A percentile compares a stretch with the other conserved stretches of the same genome.
These are phyloP conservation scores for Boletellus emodensis DNA, from an alignment of 768 basidiomycete genomes.

Conservation along the genomic window DNA sequence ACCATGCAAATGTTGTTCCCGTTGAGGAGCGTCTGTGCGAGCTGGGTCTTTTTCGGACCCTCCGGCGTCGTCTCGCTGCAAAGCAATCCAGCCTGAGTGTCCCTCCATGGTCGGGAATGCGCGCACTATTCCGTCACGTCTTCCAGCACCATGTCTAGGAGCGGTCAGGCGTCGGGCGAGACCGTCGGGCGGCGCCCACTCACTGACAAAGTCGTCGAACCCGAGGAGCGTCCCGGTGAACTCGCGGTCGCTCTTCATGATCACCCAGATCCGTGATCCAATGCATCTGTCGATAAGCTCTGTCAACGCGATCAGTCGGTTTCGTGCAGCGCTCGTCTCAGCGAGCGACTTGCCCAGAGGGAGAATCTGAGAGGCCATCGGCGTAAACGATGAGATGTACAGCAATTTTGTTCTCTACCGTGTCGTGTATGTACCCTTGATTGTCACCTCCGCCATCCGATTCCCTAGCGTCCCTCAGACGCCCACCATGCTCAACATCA, in stretches of 20 bases:
- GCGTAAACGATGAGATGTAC: no score
- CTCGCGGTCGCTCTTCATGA: conserved; percentile 97
- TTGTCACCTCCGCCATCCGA: conserved; percentile 19
- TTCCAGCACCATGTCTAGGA: conserved; percentile 85
- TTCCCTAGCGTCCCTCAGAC: conserved; percentile 33
- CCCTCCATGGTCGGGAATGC: not conserved
- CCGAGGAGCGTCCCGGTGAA: conserved; percentile 93
- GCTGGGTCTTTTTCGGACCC: conserved; percentile 73
- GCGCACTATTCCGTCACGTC: conserved; percentile 95
- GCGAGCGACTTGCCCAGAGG: conserved; percentile 62
- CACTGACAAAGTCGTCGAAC: conserved; percentile 99
- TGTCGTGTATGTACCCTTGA: not conserved
- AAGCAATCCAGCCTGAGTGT: not conserved
- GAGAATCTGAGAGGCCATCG: conserved; percentile 90
- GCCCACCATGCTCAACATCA: conserved; percentile 23
- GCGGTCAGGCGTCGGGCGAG: not conserved
- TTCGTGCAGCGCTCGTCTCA: not conserved
- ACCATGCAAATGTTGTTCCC: conserved; percentile 98
- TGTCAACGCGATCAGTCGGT: conserved; percentile 26
- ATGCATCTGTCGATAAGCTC: conserved; percentile 98
- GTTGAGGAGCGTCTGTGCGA: conserved; percentile 86
- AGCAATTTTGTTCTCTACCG: no score
- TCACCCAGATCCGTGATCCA: conserved; percentile 94
- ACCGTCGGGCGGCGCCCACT: conserved; percentile 38
- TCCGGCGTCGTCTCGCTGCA: conserved; percentile 81